phyloP scores from a whole-genome alignment of 139 green algal species.

The Volvox africanus region DNA sequence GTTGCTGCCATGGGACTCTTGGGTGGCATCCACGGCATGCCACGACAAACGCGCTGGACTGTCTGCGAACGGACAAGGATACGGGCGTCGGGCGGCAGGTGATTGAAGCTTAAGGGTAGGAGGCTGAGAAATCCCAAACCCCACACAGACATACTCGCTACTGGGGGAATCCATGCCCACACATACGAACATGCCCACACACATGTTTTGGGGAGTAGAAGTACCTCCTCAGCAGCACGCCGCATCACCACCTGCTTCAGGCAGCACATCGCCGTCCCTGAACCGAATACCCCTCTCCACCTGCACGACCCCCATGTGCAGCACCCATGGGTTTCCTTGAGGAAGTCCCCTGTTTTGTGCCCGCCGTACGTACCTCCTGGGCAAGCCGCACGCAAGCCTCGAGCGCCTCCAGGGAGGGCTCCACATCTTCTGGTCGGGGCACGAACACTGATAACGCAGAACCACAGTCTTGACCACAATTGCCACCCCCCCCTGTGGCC shows the following conservation, averaged over 20 bases:
- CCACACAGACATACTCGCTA: neutral
- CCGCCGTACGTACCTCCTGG: neutral
- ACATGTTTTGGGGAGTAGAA: too few relatives aligned
- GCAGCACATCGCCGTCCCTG: too few relatives aligned
- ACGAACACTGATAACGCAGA: neutral
- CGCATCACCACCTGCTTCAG: too few relatives aligned
- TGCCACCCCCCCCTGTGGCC: neutral
- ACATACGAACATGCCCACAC: neutral
- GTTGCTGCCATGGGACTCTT: too few relatives aligned
- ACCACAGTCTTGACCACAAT: neutral
- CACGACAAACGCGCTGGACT: neutral
- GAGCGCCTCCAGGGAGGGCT: conserved; percentile 9
- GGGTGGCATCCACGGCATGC: neutral
- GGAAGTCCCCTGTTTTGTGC: too few relatives aligned
- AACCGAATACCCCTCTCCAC: too few relatives aligned
- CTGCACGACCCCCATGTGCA: too few relatives aligned
- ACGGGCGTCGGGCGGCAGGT: too few relatives aligned
- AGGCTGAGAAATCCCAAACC: neutral
- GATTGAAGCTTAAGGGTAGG: too few relatives aligned
- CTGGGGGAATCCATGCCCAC: too few relatives aligned
- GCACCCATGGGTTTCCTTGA: too few relatives aligned
- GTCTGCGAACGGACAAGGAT: neutral
- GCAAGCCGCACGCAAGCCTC: neutral
- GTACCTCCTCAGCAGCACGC: too few relatives aligned
- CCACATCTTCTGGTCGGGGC: neutral